These are phyloP conservation scores for Argentina anserina DNA, from an alignment of 306 rosid species.

Conservation along the genomic window DNA sequence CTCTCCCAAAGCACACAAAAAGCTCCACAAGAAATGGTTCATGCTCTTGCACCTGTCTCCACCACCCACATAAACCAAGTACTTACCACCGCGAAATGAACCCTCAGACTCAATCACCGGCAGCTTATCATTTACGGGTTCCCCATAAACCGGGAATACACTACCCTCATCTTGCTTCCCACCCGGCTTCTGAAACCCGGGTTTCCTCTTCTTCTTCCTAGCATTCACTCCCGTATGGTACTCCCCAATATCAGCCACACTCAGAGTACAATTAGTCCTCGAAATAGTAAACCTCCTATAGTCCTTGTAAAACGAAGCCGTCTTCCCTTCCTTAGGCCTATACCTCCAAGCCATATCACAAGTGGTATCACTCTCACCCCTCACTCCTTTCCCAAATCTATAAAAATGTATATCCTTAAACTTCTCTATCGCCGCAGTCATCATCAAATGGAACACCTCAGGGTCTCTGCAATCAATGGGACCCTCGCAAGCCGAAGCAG, in stretches of 20 bases:
- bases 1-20: conserved; percentile 96
- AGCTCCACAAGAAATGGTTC: conserved; percentile 97
- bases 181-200: conserved; percentile 61
- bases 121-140: conserved; percentile 72
- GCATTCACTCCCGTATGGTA: conserved; percentile 84
- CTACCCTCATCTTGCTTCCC: conserved; percentile 38
- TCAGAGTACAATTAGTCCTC: conserved; percentile 65
- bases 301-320: conserved; percentile 87
- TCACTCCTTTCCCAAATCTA: conserved; percentile 72
- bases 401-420: conserved; percentile 94
- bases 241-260: conserved; percentile 70
- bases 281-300: conserved; percentile 82
- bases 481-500: conserved; percentile 42
- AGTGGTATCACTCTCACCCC: conserved; percentile 53
- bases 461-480: conserved; percentile 83
- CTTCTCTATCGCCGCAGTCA: conserved; percentile 78
- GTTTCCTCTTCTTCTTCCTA: conserved; percentile 81
- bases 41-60: conserved; percentile 97
- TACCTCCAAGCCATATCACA: conserved; percentile 99
- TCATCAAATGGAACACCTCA: conserved; percentile 91
- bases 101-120: conserved; percentile 85
- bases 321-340: conserved; percentile 96
- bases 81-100: conserved; percentile 65
- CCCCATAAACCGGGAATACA: conserved; percentile 76
- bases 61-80: conserved; percentile 69